These are phyloP conservation scores for Phyllosticta citribraziliensis DNA, from an alignment of 2,329 filamentous ascomycete species.

Conservation along the genomic window DNA sequence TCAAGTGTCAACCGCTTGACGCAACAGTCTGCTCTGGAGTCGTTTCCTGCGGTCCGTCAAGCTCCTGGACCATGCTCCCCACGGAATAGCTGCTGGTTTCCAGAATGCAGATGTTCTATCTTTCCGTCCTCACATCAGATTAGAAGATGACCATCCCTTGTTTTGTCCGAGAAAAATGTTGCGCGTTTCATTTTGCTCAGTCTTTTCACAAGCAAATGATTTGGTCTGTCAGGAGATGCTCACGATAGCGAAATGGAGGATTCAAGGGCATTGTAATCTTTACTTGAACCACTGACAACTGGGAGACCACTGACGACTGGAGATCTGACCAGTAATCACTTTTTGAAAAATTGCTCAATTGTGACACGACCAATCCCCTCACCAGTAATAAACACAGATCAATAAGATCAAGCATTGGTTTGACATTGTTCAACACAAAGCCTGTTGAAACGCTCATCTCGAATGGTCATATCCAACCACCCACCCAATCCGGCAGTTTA, in stretches of 20 bases:
- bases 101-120: neutral
- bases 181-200: neutral
- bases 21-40: neutral
- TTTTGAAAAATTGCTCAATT: neutral
- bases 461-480: neutral
- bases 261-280: neutral
- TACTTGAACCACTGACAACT: too few species aligned
- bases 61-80: neutral
- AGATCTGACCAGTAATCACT: neutral
- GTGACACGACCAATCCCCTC: neutral
- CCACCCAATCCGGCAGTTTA: neutral
- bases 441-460: neutral
- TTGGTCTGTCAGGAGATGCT: neutral
- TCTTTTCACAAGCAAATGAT: neutral
- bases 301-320: too few species aligned
- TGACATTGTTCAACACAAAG: neutral
- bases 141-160: neutral
- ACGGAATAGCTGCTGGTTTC: neutral
- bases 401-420: neutral
- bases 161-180: neutral
- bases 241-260: neutral
- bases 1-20: neutral
- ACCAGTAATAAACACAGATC: neutral
- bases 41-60: neutral
- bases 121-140: neutral